A percentile compares a stretch with the other conserved stretches of the same genome.
Evolutionary conservation across 495 filamentous ascomycete genomes (phyloP).

Genomic region (Hypoxylon fuscum): DNA sequence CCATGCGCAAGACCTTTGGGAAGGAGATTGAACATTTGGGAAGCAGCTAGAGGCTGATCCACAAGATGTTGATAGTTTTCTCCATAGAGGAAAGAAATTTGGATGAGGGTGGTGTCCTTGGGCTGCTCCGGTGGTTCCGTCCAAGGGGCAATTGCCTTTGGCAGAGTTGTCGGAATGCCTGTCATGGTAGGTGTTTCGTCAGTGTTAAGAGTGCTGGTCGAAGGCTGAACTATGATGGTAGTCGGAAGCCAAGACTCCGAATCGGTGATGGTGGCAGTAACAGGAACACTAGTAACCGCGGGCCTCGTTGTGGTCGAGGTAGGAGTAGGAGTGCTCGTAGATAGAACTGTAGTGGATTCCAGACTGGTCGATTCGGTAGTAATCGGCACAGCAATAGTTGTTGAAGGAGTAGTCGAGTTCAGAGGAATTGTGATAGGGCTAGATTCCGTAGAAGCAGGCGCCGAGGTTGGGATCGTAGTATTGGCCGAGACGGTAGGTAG

Average conservation of each 20-base stretch:
- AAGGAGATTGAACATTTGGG: conserved; percentile 87
- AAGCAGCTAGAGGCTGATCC: conserved; percentile 69
- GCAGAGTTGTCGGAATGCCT: conserved; percentile 70
- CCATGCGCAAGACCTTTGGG: conserved; percentile 78
- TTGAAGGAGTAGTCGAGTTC: conserved; percentile 38
- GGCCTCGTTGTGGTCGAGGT: conserved; percentile 33
- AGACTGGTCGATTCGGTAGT: conserved; percentile 18
- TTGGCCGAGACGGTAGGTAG: conserved; percentile 27
- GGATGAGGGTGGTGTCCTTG: conserved; percentile 70
- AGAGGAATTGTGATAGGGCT: conserved; percentile 24
- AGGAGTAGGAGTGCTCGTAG: conserved; percentile 3
- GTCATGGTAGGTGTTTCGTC: conserved; percentile 40
- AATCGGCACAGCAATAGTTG: conserved; percentile 12
- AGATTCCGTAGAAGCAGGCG: conserved; percentile 20
- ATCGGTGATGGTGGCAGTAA: conserved; percentile 52
- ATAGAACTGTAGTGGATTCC: conserved; percentile 9
- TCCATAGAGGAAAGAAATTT: conserved; percentile 81
- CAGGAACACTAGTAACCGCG: conserved; percentile 48
- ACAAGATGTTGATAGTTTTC: conserved; percentile 89
- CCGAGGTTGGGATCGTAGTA: conserved; percentile 27
- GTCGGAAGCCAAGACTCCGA: conserved; percentile 55
- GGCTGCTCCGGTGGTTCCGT: conserved; percentile 55
- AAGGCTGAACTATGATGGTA: conserved; percentile 52
- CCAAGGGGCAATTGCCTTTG: conserved; percentile 76
- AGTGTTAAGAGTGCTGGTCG: conserved; percentile 42